These are phyloP conservation scores for Magnusiomyces tetraspermus DNA, from an alignment of 1,139 yeast genomes.

Conservation along the genomic window DNA sequence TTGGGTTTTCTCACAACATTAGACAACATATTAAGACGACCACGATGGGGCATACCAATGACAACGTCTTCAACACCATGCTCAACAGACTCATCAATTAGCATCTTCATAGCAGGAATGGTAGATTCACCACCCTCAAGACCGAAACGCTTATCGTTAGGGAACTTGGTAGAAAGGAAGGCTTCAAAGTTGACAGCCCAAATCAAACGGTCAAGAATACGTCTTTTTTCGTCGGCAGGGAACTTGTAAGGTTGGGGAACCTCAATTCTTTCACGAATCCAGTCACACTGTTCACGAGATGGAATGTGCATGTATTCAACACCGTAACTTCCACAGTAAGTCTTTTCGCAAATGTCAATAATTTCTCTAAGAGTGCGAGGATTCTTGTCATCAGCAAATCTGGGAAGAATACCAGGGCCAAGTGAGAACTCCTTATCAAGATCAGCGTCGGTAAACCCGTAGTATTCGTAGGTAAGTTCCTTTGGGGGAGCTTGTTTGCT, in stretches of 20 bases:
- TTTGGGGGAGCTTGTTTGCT: conserved; percentile 51
- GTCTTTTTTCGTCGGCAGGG: conserved; percentile 84
- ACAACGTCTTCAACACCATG: conserved; percentile 91
- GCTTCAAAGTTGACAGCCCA: conserved; percentile 95
- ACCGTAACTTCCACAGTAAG: conserved; percentile 86
- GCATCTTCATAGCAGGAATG: conserved; percentile 93
- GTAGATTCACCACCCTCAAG: conserved; percentile 96
- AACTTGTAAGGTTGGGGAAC: conserved; percentile 82
- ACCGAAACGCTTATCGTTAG: conserved; percentile 97
- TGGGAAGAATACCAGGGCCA: conserved; percentile 96
- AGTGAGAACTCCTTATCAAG: conserved; percentile 73
- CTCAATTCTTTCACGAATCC: conserved; percentile 96
- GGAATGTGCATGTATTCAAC: conserved; percentile 96
- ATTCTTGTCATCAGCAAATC: conserved; percentile 55
- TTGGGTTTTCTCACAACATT: conserved; percentile 98
- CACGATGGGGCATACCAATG: conserved; percentile 99
- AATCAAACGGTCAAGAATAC: conserved; percentile 88
- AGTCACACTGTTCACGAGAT: conserved; percentile 89
- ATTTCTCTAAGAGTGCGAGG: conserved; percentile 63
- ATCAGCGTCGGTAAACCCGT: conserved; percentile 83
- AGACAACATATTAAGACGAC: conserved; percentile 93
- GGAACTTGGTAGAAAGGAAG: conserved; percentile 89
- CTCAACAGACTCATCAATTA: conserved; percentile 90
- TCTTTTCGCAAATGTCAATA: conserved; percentile 64
- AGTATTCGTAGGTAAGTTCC: conserved; percentile 85